phyloP scores from a whole-genome alignment of 495 filamentous ascomycete species.

The Acidiella bohemica region DNA sequence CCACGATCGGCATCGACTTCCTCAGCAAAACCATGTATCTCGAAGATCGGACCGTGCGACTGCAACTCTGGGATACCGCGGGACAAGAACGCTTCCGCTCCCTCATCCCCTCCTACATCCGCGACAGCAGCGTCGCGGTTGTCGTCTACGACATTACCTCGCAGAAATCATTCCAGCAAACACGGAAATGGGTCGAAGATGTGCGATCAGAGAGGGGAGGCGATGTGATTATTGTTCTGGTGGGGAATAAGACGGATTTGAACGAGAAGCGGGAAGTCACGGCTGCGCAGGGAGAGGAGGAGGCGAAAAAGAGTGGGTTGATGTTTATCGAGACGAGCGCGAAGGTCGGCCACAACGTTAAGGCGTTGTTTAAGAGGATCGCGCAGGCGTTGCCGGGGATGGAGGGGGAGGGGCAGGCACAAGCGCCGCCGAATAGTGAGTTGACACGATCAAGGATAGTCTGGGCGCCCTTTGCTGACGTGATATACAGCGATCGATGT shows the following conservation, averaged over 20 bases:
- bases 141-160: slow-evolving; percentile 98
- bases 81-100: slow-evolving; percentile 95
- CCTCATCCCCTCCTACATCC: slow-evolving; percentile 94
- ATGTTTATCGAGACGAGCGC: slow-evolving; percentile 99
- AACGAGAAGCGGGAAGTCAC: slow-evolving; percentile 96
- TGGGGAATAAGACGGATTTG: slow-evolving; percentile 97
- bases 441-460: slow-evolving; percentile 1
- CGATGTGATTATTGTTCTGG: slow-evolving; percentile 96
- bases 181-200: slow-evolving; percentile 97
- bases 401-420: slow-evolving; percentile 51
- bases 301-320: slow-evolving; percentile 90
- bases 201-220: slow-evolving; percentile 91
- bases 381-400: slow-evolving; percentile 95
- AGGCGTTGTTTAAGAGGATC: slow-evolving; percentile 90
- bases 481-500: slow-evolving; percentile 15
- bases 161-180: slow-evolving; percentile 93
- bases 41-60: slow-evolving; percentile 90
- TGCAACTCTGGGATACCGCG: slow-evolving; percentile 97
- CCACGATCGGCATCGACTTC: slow-evolving; percentile 98
- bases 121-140: slow-evolving; percentile 90
- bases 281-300: slow-evolving; percentile 85
- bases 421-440: slow-evolving; percentile 32
- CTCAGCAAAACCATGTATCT: slow-evolving; percentile 99
- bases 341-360: slow-evolving; percentile 96
- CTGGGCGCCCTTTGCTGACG: slow-evolving; percentile 4